These are phyloP conservation scores for Plectranthus barbatus DNA, from an alignment of 257 asterid genomes.

Conservation along the genomic window DNA sequence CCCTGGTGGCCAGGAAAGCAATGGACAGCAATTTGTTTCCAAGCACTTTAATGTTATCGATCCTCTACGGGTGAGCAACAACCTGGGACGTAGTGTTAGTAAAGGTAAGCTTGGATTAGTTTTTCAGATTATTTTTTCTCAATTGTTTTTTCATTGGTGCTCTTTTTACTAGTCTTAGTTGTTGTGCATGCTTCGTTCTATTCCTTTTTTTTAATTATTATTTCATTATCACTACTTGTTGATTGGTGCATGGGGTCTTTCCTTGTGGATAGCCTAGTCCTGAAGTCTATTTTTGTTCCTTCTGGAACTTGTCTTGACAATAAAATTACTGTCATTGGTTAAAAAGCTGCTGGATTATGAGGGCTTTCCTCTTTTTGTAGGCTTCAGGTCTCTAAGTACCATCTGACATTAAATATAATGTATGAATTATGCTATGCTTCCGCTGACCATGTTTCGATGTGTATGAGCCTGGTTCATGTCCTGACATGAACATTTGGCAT, in stretches of 20 bases:
- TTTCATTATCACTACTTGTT: neutral
- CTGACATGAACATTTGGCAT: neutral
- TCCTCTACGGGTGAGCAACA: constrained; percentile 95
- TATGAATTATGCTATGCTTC: neutral
- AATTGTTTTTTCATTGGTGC: neutral
- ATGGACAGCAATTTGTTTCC: constrained; percentile 75
- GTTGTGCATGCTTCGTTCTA: no score
- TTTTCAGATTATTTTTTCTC: neutral
- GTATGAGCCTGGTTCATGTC: neutral
- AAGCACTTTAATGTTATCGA: constrained; percentile 94
- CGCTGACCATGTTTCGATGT: neutral
- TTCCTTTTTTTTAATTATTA: neutral
- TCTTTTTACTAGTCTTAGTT: neutral
- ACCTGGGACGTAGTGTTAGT: constrained; percentile 99
- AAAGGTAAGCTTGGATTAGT: constrained; percentile 52
- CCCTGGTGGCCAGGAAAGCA: constrained; percentile 80
- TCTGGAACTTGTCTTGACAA: neutral
- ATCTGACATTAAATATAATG: neutral
- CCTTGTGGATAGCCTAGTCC: neutral
- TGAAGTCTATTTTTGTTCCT: neutral
- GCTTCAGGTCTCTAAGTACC: neutral
- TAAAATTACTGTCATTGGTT: neutral
- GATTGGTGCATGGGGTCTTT: neutral
- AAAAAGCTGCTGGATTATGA: neutral
- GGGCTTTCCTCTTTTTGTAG: neutral